phyloP scores from a whole-genome alignment of 495 filamentous ascomycete genomes.

The Chaetomium fimeti region DNA sequence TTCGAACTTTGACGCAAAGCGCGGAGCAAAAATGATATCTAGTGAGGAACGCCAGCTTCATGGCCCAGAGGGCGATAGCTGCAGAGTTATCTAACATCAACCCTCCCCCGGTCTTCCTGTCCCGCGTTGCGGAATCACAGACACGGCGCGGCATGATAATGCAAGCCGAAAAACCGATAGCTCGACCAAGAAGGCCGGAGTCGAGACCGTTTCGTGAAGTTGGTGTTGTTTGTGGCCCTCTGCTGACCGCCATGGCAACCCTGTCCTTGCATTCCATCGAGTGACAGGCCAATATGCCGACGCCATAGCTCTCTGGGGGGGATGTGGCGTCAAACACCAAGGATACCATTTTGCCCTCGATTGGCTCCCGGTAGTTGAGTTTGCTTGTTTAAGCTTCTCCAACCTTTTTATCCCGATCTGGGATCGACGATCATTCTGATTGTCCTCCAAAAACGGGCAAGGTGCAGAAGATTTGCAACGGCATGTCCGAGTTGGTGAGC shows the following conservation, averaged over 20 bases:
- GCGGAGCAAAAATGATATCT: neutral
- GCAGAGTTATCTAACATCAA: neutral
- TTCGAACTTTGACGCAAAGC: neutral
- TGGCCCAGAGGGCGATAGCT: neutral
- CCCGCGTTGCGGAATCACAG: neutral
- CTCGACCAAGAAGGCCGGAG: neutral
- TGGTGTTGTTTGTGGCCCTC: neutral
- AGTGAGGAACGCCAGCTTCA: neutral
- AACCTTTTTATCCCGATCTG: neutral
- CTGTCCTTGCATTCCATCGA: neutral
- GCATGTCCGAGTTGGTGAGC: neutral
- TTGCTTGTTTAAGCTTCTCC: neutral
- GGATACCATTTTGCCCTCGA: neutral
- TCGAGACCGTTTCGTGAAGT: neutral
- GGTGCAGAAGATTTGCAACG: neutral
- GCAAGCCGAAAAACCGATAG: conserved; percentile 2
- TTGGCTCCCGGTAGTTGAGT: conserved; percentile 6
- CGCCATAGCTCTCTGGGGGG: neutral
- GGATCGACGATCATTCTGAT: neutral
- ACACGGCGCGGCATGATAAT: neutral
- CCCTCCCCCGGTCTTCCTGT: neutral
- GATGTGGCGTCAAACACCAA: conserved; percentile 4
- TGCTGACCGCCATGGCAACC: neutral
- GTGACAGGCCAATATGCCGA: neutral
- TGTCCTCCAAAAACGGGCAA: neutral